Evolutionary conservation across 345 rosid genomes (phyloP), one percentile per base, ranked within the genome.

Genomic region (Salix exigua): DNA sequence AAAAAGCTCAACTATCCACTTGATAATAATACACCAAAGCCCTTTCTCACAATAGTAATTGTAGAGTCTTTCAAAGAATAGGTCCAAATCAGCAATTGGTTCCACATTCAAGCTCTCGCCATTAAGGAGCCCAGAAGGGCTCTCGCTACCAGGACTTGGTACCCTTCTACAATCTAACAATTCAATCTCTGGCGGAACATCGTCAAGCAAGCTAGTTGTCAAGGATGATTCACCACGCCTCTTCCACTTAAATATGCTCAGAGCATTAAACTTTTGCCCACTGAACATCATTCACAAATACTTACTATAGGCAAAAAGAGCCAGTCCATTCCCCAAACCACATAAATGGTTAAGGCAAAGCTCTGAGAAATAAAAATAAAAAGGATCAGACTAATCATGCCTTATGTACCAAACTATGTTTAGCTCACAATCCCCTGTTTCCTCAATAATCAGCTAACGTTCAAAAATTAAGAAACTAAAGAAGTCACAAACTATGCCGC

Each of bases 41-140:
- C 99, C 99, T 81, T 96, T 96, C 84, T 91, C 99, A 42, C 97
- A 88, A 35, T 96, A 94, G 78, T 96, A 96, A 85, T 92, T 89
- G 73, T 96, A 96, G 33, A 96, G 88, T 83, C 88, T 90, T 84
- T 92, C 98, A 35, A 96, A 89, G 85, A 96, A 96, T 42, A 94
- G 87, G 87, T 96, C 99, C 86, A 96, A 84, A 83, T 96, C 98
- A 72, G 93, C 87, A 78, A 96, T 94, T 33, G 94, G 93, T 77
- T 91, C 92, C 48, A 83, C 84, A 81, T 80, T 94, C 84, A 90
- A 82, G 82, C 92, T 90, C 81, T 96, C 97, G 33, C 99, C 98
- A 81, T 91, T 91, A 76, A 96, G 97, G 77, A 94, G 92, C 58
- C 95, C 97, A 0, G 97, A 91, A 26, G 99, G 98, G 86, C 98